These are phyloP conservation scores for Medicago ruthenica DNA, from an alignment of 306 rosid genomes.

Conservation along the genomic window DNA sequence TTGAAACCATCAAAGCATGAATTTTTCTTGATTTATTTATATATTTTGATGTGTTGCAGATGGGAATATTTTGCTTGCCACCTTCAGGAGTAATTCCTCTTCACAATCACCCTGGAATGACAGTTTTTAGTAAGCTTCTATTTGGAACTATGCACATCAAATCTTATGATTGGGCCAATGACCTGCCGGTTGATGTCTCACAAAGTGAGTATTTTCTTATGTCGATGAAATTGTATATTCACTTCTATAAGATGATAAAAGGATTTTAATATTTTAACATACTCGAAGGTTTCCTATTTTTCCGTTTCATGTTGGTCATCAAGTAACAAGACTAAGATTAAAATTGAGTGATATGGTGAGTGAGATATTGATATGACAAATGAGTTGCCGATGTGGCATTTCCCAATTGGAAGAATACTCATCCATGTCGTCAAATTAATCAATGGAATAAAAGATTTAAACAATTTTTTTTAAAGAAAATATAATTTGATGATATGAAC, in stretches of 20 bases:
- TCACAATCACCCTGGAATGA: conserved; percentile 98
- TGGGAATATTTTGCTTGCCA: conserved; percentile 95
- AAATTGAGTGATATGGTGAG: too few relatives aligned
- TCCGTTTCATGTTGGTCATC: not conserved
- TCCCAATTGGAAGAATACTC: too few relatives aligned
- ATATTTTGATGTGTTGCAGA: conserved; percentile 49
- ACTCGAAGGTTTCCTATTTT: too few relatives aligned
- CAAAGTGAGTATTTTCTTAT: conserved; percentile 54
- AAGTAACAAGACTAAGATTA: not conserved
- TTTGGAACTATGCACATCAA: conserved; percentile 94
- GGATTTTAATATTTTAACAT: not conserved
- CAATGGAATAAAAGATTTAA: too few relatives aligned
- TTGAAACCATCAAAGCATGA: too few relatives aligned
- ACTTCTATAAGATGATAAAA: too few relatives aligned
- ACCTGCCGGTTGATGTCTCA: conserved; percentile 40
- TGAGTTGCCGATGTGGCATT: too few relatives aligned
- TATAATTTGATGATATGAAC: too few relatives aligned
- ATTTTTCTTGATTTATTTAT: too few relatives aligned
- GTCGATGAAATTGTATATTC: not conserved
- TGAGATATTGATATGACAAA: too few relatives aligned
- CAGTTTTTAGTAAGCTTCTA: conserved; percentile 88
- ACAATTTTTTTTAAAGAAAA: too few relatives aligned
- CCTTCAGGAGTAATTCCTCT: conserved; percentile 89
- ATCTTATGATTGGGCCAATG: conserved; percentile 85
- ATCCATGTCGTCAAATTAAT: too few relatives aligned